Evolutionary conservation across 106 monocot species (phyloP), one percentile per base, ranked within the genome.

Genomic region (Phalaenopsis equestris): DNA sequence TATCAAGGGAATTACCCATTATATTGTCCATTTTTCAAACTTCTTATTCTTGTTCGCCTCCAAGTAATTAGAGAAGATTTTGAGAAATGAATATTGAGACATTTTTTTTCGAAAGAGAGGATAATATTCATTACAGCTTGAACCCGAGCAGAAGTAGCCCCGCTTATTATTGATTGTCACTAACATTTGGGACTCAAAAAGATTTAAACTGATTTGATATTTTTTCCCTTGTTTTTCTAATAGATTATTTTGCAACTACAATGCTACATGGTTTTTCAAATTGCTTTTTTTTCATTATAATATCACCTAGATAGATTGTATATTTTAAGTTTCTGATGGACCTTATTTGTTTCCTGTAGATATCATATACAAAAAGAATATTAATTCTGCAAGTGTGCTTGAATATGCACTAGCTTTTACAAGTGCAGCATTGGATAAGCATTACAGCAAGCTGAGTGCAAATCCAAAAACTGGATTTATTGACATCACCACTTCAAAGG

Each of bases 401-500:
- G 98, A 99, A 86, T 99, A 99, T 82, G 83, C 98, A 65, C 94
- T 99, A 81, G 98, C 98, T 85, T 99, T 99, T 80, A 91, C 88
- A 16, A 99, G 98, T 87, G 98, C 98, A 55, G 89, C 93, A 64
- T 80, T 99, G 81, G 98, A 99, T 84, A 99, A 90, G 73, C 91
- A 99, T 61, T 99, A 99, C 76, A 91, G 77, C 56, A 99, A 88
- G 79, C 91, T 89, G 91, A 93, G 98, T 87, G 92, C 87, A 48
- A 82, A 85, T 84, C 94, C 98, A 80, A 99, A 91, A 80, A 99
- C 98, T 47, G 98, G 98, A 5, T 99, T 99, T 76, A 83, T 99
- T 76, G 94, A 99, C 83, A 94, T 99, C 24, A 94, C 98, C 42
- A 90, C 98, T 58, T 93, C 98, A 75, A 94, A 91, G 81, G 98